phyloP scores from a whole-genome alignment of 768 basidiomycete species.

The Pleurotus djamor region DNA sequence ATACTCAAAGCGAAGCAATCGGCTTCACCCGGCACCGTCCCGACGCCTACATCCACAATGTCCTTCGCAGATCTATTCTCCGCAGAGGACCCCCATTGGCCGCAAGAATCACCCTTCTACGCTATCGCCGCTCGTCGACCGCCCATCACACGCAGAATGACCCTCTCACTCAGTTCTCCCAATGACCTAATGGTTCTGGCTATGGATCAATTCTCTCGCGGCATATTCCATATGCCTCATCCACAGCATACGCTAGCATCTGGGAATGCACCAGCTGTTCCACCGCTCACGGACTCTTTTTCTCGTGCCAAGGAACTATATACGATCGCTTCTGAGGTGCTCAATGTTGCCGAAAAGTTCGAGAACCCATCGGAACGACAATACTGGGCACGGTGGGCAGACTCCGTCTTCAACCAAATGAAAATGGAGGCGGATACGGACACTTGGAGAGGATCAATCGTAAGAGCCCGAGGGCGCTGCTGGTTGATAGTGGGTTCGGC shows the following conservation, averaged over 20 bases:
- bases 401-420: constrained; percentile 62
- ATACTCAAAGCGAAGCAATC: constrained; percentile 16
- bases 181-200: constrained; percentile 58
- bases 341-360: constrained; percentile 59
- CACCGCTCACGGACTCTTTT: constrained; percentile 30
- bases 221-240: constrained; percentile 73
- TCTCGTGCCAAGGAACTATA: constrained; percentile 59
- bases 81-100: constrained; percentile 46
- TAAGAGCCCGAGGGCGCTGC: constrained; percentile 48
- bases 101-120: constrained; percentile 49
- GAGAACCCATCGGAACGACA: constrained; percentile 39
- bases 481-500: constrained; percentile 59
- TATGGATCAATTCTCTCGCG: constrained; percentile 68
- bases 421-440: constrained; percentile 56
- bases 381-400: constrained; percentile 61
- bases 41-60: not conserved
- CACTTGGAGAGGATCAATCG: constrained; percentile 44
- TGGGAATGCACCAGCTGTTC: constrained; percentile 9
- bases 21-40: not conserved
- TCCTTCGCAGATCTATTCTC: constrained; percentile 14
- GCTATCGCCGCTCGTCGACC: constrained; percentile 46
- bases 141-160: constrained; percentile 47
- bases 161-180: constrained; percentile 35
- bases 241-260: constrained; percentile 21
- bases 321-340: constrained; percentile 61